Evolutionary conservation across 805 yeast species (phyloP), one percentile per base, ranked within the genome.

Genomic region (Nakazawaea wyomingensis): DNA sequence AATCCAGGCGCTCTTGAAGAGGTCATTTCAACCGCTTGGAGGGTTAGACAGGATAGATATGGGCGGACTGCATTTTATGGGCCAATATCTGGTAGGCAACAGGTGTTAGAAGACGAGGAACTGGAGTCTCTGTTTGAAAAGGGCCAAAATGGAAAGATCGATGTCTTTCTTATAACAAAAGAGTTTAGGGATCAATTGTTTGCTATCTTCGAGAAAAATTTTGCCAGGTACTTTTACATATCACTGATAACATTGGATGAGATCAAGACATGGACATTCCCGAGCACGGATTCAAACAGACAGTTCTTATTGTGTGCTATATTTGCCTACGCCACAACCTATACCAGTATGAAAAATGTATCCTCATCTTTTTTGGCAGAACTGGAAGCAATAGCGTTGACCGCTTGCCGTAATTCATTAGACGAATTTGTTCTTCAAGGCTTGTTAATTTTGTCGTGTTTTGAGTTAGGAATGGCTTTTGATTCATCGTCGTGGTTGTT

Each of bases 61-160:
- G 60, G 61, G 1, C 43, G 49, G 14, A 60, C 64, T 3, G 64
- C 56, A 17, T 62, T 61, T 43, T 62, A 62, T 42, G 67, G 67
- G 0, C 67, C 66, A 3, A 52, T 61, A 2, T 60, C 65, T 1
- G 65, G 64, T 3, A 43, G 65, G 28, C 62, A 59, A 37, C 56
- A 56, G 24, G 58, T 56, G 19, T 27, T 50, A 4, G 64, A 59
- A 36, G 50, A 48, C 14, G 50, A 41, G 16, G 48, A 41, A 29
- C 41, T 32, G 35, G 43, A 37, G 21, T 33, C 40, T n/a, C 19
- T 20, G 21, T 20, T 29, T 19, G 34, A 28, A 20, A 19, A 27
- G 13, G 32, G 48, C 32, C 41, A 42, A 16, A 22, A 28, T 28
- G 47, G 50, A 17, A 26, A 28, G 24, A 26, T 44, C 14, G 56